Conservation (phyloP, 495 filamentous ascomycete genomes). For the Aspergillus sparsus region DNA sequence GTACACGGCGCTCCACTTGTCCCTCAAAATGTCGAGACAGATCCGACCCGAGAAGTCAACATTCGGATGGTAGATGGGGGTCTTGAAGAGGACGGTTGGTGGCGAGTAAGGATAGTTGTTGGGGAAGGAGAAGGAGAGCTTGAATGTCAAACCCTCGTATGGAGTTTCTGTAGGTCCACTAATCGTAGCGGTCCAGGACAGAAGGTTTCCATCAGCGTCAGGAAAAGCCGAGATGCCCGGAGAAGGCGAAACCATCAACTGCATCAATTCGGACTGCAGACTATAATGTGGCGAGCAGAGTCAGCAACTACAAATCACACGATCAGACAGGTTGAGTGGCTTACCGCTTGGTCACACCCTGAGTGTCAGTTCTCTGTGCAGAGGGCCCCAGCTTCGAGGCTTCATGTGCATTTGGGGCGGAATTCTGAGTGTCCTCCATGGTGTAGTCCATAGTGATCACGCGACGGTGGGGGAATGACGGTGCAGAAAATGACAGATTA, state of each 20-base stretch:
- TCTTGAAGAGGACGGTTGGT: slow-evolving; percentile 92
- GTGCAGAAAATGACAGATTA: slow-evolving; percentile 2
- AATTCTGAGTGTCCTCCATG: slow-evolving; percentile 73
- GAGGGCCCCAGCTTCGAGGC: slow-evolving; percentile 60
- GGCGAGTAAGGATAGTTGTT: slow-evolving; percentile 90
- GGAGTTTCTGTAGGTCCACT: slow-evolving; percentile 87
- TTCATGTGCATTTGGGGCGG: slow-evolving; percentile 61
- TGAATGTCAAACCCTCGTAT: slow-evolving; percentile 86
- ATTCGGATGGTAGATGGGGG: slow-evolving; percentile 92
- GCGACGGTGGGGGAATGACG: slow-evolving; percentile 8
- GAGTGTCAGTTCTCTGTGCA: slow-evolving; percentile 59
- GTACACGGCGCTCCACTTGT: slow-evolving; percentile 96
- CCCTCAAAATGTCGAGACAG: slow-evolving; percentile 95
- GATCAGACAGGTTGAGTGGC: slow-evolving; percentile 13
- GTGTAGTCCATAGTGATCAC: slow-evolving; percentile 58
- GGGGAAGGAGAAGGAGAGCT: slow-evolving; percentile 90
- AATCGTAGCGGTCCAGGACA: slow-evolving; percentile 91
- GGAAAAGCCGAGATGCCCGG: slow-evolving; percentile 96
- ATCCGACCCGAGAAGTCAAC: slow-evolving; percentile 91
- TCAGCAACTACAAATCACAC: slow-evolving; percentile 10
- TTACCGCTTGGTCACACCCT: slow-evolving; percentile 80
- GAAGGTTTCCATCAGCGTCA: slow-evolving; percentile 83
- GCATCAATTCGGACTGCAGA: slow-evolving; percentile 95
- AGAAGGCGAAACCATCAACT: slow-evolving; percentile 91
- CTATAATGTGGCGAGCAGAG: slow-evolving; percentile 45